Evolutionary conservation across 2,329 filamentous ascomycete genomes (phyloP).

Genomic region (Microdochium bolleyi): DNA sequence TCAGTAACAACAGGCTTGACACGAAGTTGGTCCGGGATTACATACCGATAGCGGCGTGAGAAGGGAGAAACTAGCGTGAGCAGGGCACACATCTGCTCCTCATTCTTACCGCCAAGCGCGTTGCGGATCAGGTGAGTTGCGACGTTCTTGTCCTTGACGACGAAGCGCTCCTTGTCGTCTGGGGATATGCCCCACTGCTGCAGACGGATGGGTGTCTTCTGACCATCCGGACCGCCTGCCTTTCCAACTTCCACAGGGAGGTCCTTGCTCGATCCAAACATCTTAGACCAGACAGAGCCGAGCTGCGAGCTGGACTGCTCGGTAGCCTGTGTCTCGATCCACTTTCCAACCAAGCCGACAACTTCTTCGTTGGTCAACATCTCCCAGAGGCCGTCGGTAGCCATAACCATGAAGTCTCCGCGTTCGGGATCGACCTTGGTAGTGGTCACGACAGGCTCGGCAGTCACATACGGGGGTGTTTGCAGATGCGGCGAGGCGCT

Average conservation of each 20-base stretch:
- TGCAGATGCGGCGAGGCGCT: slow-evolving; percentile 69
- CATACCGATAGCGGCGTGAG: slow-evolving; percentile 80
- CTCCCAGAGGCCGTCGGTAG: slow-evolving; percentile 96
- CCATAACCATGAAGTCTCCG: slow-evolving; percentile 93
- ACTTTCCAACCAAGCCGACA: slow-evolving; percentile 90
- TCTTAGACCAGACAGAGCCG: slow-evolving; percentile 58
- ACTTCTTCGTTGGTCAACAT: slow-evolving; percentile 99
- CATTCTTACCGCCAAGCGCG: slow-evolving; percentile 85
- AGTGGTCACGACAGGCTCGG: slow-evolving; percentile 88
- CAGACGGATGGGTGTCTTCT: slow-evolving; percentile 80
- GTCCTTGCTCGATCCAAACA: slow-evolving; percentile 46
- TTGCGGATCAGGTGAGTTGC: slow-evolving; percentile 95
- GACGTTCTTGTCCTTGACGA: slow-evolving; percentile 91
- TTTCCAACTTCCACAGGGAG: slow-evolving; percentile 70
- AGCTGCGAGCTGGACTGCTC: slow-evolving; percentile 54
- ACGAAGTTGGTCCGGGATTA: slow-evolving; percentile 4
- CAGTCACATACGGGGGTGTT: slow-evolving; percentile 94
- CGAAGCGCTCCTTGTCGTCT: slow-evolving; percentile 71
- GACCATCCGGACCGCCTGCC: slow-evolving; percentile 49
- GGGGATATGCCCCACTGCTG: slow-evolving; percentile 82
- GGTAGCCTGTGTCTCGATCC: slow-evolving; percentile 72
- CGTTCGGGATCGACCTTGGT: slow-evolving; percentile 84
- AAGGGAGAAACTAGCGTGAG: slow-evolving; percentile 88
- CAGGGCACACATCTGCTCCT: slow-evolving; percentile 87
- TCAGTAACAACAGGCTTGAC: neutral